Conservation (phyloP, 768 basidiomycete genomes). For the Collybiopsis luxurians region DNA sequence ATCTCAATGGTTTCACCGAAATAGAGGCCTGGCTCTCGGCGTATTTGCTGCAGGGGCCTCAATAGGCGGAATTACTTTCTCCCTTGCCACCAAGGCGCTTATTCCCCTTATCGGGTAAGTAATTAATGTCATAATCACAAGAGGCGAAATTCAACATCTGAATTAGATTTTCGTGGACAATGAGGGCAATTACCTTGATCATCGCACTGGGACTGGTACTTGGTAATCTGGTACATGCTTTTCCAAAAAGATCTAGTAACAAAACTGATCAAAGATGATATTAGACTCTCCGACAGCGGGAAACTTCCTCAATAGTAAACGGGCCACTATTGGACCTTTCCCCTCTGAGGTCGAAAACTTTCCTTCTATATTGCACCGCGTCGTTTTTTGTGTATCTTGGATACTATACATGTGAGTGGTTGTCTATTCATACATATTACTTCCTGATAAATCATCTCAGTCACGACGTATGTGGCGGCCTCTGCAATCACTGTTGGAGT, state of each 20-base stretch:
- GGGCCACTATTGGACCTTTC: slow-evolving; percentile 39
- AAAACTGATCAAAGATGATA: not conserved
- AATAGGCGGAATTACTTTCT: slow-evolving; percentile 44
- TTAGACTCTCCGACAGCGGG: slow-evolving; percentile 30
- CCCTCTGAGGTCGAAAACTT: slow-evolving; percentile 36
- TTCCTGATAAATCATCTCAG: not conserved
- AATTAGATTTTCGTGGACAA: slow-evolving; percentile 50
- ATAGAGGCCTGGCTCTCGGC: slow-evolving; percentile 43
- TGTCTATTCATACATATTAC: too few species aligned
- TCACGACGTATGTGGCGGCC: not conserved
- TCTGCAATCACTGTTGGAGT: not conserved
- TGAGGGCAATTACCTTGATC: slow-evolving; percentile 48
- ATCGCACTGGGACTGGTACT: slow-evolving; percentile 32
- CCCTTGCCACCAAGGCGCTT: slow-evolving; percentile 39
- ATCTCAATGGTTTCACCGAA: slow-evolving; percentile 48
- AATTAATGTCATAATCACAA: not conserved
- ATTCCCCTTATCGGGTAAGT: slow-evolving; percentile 37
- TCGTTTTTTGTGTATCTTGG: slow-evolving; percentile 42
- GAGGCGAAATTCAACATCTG: not conserved
- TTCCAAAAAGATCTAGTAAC: slow-evolving; percentile 38
- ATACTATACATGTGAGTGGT: slow-evolving; percentile 44
- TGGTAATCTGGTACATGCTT: too few species aligned
- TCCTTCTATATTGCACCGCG: slow-evolving; percentile 35
- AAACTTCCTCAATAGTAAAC: slow-evolving; percentile 32
- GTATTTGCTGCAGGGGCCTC: slow-evolving; percentile 42